A percentile compares a stretch with the other conserved stretches of the same genome.
Evolutionary conservation across 2,329 filamentous ascomycete species (phyloP).

Genomic region (Fusarium siculi): DNA sequence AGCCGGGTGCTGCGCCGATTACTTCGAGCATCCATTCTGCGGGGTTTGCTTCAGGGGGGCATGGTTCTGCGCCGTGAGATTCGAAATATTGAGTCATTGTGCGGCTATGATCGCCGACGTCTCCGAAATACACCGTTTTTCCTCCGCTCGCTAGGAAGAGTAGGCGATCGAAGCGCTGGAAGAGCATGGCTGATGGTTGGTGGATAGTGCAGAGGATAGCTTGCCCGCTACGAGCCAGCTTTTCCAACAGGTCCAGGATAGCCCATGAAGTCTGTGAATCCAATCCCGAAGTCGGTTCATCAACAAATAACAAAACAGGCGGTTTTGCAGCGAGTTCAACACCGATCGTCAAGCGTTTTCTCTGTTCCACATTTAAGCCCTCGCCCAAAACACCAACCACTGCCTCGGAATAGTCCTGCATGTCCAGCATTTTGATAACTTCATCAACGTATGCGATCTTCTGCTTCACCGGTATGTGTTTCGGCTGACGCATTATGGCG

Average conservation of each 20-base stretch:
- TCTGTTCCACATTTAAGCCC: slow-evolving; percentile 68
- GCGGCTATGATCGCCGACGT: slow-evolving; percentile 66
- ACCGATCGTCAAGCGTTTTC: slow-evolving; percentile 68
- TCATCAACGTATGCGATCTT: slow-evolving; percentile 86
- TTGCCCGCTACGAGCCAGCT: slow-evolving; percentile 63
- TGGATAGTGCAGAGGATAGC: slow-evolving; percentile 64
- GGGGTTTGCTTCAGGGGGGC: slow-evolving; percentile 67
- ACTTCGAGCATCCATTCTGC: slow-evolving; percentile 74
- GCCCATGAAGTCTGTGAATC: slow-evolving; percentile 70
- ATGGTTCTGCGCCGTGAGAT: slow-evolving; percentile 65
- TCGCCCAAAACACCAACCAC: slow-evolving; percentile 69
- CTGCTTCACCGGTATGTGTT: slow-evolving; percentile 71
- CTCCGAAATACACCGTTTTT: slow-evolving; percentile 73
- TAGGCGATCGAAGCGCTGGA: slow-evolving; percentile 65
- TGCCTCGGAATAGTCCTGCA: slow-evolving; percentile 71
- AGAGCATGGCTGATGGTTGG: slow-evolving; percentile 60
- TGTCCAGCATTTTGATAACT: slow-evolving; percentile 71
- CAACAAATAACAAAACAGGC: slow-evolving; percentile 66
- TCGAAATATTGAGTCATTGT: slow-evolving; percentile 70
- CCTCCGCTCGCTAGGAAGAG: slow-evolving; percentile 70
- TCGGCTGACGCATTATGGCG: slow-evolving; percentile 83
- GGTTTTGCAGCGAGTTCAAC: slow-evolving; percentile 65
- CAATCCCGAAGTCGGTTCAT: slow-evolving; percentile 68
- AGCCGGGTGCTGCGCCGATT: slow-evolving; percentile 58
- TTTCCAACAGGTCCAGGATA: slow-evolving; percentile 67